phyloP scores from a whole-genome alignment of 306 rosid genomes.

The Crotalaria pallida region DNA sequence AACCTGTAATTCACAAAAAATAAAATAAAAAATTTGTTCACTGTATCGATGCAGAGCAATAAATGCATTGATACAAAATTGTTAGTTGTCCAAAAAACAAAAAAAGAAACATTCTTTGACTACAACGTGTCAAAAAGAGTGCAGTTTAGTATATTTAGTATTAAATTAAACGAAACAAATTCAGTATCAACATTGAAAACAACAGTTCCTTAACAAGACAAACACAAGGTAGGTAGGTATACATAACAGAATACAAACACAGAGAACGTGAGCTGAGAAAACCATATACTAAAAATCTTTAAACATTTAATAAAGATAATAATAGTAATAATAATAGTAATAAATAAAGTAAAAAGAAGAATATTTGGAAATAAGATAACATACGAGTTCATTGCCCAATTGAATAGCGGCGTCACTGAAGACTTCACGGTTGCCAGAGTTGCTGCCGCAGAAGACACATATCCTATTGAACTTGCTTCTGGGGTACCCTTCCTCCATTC shows the following conservation, averaged over 20 bases:
- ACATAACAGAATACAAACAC: neutral
- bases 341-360: neutral
- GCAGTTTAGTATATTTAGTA: constrained; percentile 9
- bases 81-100: neutral
- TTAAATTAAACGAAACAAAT: neutral
- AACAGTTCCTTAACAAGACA: neutral
- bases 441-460: constrained; percentile 96
- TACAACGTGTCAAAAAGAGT: neutral
- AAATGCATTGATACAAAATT: neutral
- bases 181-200: constrained; percentile 8
- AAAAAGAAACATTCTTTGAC: neutral
- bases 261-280: constrained; percentile 2
- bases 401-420: constrained; percentile 83
- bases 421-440: constrained; percentile 71
- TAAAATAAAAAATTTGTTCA: neutral
- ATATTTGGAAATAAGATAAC: constrained; percentile 8
- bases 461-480: constrained; percentile 70
- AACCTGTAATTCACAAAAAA: constrained; percentile 47
- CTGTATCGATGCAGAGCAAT: neutral
- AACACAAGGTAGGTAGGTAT: constrained; percentile 17
- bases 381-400: constrained; percentile 82
- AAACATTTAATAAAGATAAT: too few relatives aligned
- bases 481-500: constrained; percentile 59
- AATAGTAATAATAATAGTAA: too few relatives aligned
- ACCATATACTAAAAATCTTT: neutral